phyloP scores from a whole-genome alignment of 2,329 filamentous ascomycete species.

The Calycina herbarum region DNA sequence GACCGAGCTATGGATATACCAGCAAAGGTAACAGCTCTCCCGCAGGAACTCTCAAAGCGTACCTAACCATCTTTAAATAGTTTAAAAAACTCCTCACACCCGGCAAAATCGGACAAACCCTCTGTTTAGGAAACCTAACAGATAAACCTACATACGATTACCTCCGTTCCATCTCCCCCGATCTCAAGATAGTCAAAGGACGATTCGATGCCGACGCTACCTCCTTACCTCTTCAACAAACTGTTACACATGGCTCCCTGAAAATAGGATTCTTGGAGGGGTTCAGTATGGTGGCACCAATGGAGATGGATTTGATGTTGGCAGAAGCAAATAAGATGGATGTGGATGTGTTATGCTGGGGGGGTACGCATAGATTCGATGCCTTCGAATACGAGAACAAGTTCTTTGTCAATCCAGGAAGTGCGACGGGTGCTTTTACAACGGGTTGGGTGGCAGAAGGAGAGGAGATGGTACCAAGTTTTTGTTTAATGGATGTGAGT shows the following conservation, averaged over 20 bases:
- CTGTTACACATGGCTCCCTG: slow-evolving; percentile 64
- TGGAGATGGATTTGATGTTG: slow-evolving; percentile 64
- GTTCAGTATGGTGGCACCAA: slow-evolving; percentile 63
- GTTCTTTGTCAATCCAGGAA: slow-evolving; percentile 71
- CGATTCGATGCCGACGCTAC: slow-evolving; percentile 67
- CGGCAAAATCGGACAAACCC: slow-evolving; percentile 79
- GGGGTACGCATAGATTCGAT: slow-evolving; percentile 67
- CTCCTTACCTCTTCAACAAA: slow-evolving; percentile 63
- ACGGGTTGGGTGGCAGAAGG: slow-evolving; percentile 57
- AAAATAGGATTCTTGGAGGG: slow-evolving; percentile 68
- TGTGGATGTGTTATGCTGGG: slow-evolving; percentile 69
- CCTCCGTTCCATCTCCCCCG: slow-evolving; percentile 71
- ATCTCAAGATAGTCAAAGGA: slow-evolving; percentile 69
- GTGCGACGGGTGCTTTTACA: slow-evolving; percentile 63
- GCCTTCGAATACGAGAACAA: slow-evolving; percentile 74
- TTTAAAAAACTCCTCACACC: slow-evolving; percentile 84
- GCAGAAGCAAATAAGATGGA: slow-evolving; percentile 69
- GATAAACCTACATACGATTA: slow-evolving; percentile 80
- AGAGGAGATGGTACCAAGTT: slow-evolving; percentile 83
- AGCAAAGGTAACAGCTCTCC: slow-evolving; percentile 63
- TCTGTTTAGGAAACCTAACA: slow-evolving; percentile 78
- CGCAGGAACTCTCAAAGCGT: slow-evolving; percentile 13
- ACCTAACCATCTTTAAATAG: slow-evolving; percentile 44
- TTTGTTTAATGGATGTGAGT: slow-evolving; percentile 97
- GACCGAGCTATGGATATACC: slow-evolving; percentile 90